These are phyloP conservation scores for Plasmodium knowlesi DNA, from an alignment of 169 alveolate species.

Conservation along the genomic window DNA sequence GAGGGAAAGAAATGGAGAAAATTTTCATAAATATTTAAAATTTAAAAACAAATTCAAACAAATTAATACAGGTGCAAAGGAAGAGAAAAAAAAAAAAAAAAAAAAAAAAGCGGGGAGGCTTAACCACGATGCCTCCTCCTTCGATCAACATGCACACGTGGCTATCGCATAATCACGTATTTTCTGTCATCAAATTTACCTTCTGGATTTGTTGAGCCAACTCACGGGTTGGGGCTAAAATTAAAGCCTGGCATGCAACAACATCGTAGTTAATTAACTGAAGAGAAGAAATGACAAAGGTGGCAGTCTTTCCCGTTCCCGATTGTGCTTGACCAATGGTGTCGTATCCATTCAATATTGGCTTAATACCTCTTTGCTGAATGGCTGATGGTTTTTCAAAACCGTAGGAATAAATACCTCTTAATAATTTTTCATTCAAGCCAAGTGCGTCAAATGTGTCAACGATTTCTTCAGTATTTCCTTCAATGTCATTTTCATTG, in stretches of 20 bases:
- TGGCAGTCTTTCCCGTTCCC: conserved; percentile 99
- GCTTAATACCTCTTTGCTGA: conserved; percentile 98
- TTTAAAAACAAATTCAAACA: background rate
- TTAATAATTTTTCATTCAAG: conserved; percentile 95
- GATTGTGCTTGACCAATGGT: conserved; percentile 97
- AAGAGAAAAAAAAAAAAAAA: background rate
- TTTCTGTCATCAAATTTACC: conserved; percentile 75
- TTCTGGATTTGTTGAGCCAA: conserved; percentile 98
- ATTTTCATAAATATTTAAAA: no score
- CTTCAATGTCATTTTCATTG: conserved; percentile 77
- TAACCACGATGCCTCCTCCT: background rate
- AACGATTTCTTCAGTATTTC: conserved; percentile 79
- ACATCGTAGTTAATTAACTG: conserved; percentile 91
- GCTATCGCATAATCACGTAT: background rate
- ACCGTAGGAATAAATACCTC: conserved; percentile 98
- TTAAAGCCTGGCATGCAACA: conserved; percentile 91
- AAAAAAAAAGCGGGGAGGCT: background rate
- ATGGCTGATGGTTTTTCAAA: conserved; percentile 99
- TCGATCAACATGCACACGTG: background rate
- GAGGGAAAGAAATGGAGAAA: background rate
- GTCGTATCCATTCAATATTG: conserved; percentile 97
- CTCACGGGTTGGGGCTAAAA: conserved; percentile 98
- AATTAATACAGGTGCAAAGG: background rate
- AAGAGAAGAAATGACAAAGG: conserved; percentile 97
- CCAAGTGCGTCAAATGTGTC: conserved; percentile 95